phyloP scores from a whole-genome alignment of 129 eudicot species.

The Mikania micrantha region DNA sequence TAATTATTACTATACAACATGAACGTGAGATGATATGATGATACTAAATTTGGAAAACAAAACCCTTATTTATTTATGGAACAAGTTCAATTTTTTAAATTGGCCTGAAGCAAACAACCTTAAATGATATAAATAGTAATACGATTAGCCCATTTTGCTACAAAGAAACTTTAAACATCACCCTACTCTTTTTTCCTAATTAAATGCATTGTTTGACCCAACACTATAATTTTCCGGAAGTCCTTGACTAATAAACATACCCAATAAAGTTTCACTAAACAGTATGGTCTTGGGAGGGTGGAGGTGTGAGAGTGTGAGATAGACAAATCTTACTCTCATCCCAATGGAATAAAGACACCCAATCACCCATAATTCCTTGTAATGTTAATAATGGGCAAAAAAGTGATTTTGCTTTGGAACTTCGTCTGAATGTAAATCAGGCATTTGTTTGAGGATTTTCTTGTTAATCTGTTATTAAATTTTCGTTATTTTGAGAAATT shows the following conservation, averaged over 20 bases:
- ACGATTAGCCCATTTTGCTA: background rate
- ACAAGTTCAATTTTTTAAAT: too few species aligned
- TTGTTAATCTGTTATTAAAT: background rate
- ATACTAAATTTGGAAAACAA: background rate
- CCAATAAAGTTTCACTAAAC: too few species aligned
- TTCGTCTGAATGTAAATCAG: background rate
- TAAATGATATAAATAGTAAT: too few species aligned
- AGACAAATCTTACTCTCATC: too few species aligned
- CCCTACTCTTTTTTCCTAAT: background rate
- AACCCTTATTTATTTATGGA: background rate
- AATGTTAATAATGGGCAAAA: background rate
- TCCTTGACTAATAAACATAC: background rate
- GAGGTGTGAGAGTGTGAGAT: too few species aligned
- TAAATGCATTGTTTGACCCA: background rate
- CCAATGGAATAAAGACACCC: too few species aligned
- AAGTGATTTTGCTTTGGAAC: background rate
- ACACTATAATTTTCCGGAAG: background rate
- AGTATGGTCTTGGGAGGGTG: too few species aligned
- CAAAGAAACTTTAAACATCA: background rate
- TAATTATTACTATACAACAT: background rate
- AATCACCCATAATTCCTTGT: background rate
- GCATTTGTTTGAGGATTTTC: background rate
- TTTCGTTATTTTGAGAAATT: background rate
- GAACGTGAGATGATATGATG: background rate
- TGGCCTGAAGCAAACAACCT: background rate